Evolutionary conservation across 192 early-diverging fungal genomes (phyloP), one percentile per base, ranked within the genome.

Genomic region (Coemansia sp.): DNA sequence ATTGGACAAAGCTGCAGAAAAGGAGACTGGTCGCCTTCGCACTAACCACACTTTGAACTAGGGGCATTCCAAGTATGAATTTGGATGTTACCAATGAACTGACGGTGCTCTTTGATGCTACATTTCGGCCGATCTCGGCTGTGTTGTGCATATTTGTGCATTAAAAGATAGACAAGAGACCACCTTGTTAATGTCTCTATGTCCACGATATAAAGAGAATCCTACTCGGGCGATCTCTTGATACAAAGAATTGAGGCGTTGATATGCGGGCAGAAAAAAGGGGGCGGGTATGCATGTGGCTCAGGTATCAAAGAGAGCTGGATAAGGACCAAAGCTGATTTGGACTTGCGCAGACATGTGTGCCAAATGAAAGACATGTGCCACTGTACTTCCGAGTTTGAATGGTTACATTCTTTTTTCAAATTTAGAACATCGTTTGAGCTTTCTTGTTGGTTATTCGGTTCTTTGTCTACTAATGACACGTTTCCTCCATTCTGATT

Each of bases 1-100:
- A 23, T 70, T 84, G 0, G 81, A 84, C 45, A 76, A 76, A 34
- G 73, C 78, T 3, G 73, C 81, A 34, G 76, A 76, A 21, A 78
- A 66, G 50, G 81, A 84, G 57, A 84, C 79, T 14, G 67, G 58
- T 38, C 79, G 79, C 36, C 79, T 68, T 11, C 68, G 79, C 29
- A 72, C 63, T n/a, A 62, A 7, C 31, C 19, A 57, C 15, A 45
- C 6, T 45, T 45, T 55, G 12, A 29, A 15, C 14, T 55, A 25
- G 57, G 46, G 29, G 41, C 8, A 39, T 23, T 17, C 42, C 62
- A 6, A 62, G 36, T 62, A 34, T 15, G 6, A 12, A n/a, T 23
- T 32, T 57, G 12, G 53, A 57, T 57, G 29, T 14, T 32, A 32
- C 29, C 12, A 17, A 27, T 15, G 15, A 57, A 32, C 29, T 31